Evolutionary conservation across 1,139 yeast species (phyloP), one percentile per base, ranked within the genome.

Genomic region (Candida gigantensis): DNA sequence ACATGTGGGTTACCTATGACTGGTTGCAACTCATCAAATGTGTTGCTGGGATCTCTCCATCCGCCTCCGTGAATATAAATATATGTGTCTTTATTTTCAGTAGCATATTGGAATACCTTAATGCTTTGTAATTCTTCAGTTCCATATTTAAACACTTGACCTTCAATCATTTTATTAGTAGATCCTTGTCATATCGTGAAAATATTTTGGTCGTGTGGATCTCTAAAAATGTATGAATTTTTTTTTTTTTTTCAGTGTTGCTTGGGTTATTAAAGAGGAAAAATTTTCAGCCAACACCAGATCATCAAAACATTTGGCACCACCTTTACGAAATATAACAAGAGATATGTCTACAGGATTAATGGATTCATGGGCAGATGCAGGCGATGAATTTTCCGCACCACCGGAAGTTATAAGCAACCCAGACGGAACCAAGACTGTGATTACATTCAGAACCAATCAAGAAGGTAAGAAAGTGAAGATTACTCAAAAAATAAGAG

Each of bases 351-450:
- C 72, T 25, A 51, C 72, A 17, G 54, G 65, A 39, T 65, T 59
- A 40, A 60, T 69, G 48, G 71, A 66, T 41, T 69, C 75, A 40
- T 81, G 87, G 87, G 87, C 87, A 24, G 86, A 80, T 51, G 82
- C 77, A 41, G 80, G 76, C 45, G 85, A 77, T 46, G 81, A 81
- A 43, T 73, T 81, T 49, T 75, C 78, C 32, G 71, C 78, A 36
- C 84, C 94, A 38, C 83, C 94, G 37, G 84, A 80, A 57, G 74
- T 86, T 53, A 84, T 81, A 41, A 77, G 77, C 39, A 87, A 88
- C 60, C 72, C 80, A 32, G 97, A 89, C 57, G 96, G 96, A 37
- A 85, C 97, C 46, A 88, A 86, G 62, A 87, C 96, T 12, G 82
- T 90, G 37, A 77, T 89, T 42, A 79, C 90, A 36, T 90, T 76